Conservation (phyloP, 202 grass and related monocot genomes). For the Eragrostis tef region DNA sequence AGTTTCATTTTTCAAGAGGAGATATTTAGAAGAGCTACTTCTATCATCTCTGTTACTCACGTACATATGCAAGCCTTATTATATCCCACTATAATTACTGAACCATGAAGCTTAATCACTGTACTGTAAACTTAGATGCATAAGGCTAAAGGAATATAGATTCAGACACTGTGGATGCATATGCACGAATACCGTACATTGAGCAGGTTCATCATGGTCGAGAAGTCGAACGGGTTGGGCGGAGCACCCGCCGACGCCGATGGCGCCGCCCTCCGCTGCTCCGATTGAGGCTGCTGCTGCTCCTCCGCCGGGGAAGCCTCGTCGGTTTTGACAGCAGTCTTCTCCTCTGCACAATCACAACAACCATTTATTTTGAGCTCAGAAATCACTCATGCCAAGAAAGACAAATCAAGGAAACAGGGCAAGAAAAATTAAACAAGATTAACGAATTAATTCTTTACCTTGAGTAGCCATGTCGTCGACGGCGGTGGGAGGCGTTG, state of each 20-base stretch:
- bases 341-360: slow-evolving; percentile 55
- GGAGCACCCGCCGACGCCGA: slow-evolving; percentile 41
- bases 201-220: slow-evolving; percentile 76
- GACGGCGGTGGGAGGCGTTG: background rate
- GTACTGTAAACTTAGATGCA: background rate
- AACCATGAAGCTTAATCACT: background rate
- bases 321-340: slow-evolving; percentile 53
- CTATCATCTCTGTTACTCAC: background rate
- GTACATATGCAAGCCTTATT: background rate
- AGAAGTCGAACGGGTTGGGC: slow-evolving; percentile 89
- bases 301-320: slow-evolving; percentile 49
- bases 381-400: slow-evolving; percentile 18
- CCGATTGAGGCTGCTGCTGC: slow-evolving; percentile 23
- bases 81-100: background rate
- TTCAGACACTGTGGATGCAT: background rate
- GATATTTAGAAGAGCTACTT: background rate
- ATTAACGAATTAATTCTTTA: background rate
- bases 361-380: background rate
- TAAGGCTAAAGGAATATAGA: background rate
- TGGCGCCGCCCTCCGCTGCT: slow-evolving; percentile 36
- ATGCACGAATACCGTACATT: slow-evolving; percentile 56
- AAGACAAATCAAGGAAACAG: background rate
- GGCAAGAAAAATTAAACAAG: too few species aligned
- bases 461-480: slow-evolving; percentile 78
- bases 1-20: background rate